phyloP scores from a whole-genome alignment of 2,329 filamentous ascomycete species.

The Xylariaceae sp. region DNA sequence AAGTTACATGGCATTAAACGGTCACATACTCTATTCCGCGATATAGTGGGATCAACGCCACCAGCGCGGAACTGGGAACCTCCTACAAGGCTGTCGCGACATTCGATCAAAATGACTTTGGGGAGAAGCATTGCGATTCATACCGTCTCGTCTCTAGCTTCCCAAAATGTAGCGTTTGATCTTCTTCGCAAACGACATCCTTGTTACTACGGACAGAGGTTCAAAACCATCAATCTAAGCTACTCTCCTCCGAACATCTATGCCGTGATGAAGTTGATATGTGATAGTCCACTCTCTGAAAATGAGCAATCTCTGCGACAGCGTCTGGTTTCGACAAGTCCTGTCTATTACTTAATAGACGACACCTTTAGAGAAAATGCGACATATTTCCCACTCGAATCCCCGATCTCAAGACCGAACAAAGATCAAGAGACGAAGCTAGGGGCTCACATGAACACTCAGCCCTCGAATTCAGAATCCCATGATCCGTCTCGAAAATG shows the following conservation, averaged over 20 bases:
- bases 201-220: not conserved
- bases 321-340: not conserved
- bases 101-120: not conserved
- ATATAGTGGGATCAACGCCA: slow-evolving; percentile 2
- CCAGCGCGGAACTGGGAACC: not conserved
- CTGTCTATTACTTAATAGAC: not conserved
- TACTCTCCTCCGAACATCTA: not conserved
- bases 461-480: not conserved
- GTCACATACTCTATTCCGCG: slow-evolving; percentile 5
- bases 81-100: no score
- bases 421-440: not conserved
- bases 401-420: not conserved
- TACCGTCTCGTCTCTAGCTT: not conserved
- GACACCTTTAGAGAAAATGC: not conserved
- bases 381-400: not conserved
- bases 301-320: not conserved
- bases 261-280: not conserved
- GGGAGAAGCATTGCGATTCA: not conserved
- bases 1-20: slow-evolving; percentile 2
- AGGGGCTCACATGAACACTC: not conserved
- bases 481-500: not conserved
- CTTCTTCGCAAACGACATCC: not conserved
- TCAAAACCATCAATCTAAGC: not conserved
- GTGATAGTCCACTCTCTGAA: not conserved
- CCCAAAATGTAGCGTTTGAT: not conserved